Conservation (phyloP, 495 filamentous ascomycete species). For the Paragyromitra xinjiangensis region DNA sequence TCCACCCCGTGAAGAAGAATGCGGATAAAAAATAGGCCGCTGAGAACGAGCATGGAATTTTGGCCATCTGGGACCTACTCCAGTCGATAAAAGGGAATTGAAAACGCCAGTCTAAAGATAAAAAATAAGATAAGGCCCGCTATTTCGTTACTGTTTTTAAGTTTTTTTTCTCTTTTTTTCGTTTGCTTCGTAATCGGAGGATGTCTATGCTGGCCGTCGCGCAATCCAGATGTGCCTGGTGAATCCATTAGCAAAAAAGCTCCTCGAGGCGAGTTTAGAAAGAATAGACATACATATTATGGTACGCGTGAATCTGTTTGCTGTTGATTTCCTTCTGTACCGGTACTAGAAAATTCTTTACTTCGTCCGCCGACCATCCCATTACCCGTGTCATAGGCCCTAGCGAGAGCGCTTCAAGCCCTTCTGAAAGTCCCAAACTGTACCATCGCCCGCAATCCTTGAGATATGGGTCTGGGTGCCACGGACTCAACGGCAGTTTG, state of each 20-base stretch:
- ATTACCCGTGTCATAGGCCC: conserved; percentile 76
- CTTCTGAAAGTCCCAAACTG: conserved; percentile 76
- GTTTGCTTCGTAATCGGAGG: not conserved
- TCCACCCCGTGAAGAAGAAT: conserved; percentile 7
- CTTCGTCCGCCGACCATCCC: conserved; percentile 71
- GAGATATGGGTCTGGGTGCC: conserved; percentile 74
- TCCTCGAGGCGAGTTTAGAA: conserved; percentile 28
- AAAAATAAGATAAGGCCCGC: conserved; percentile 19
- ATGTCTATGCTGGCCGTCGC: conserved; percentile 44
- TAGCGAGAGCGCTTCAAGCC: conserved; percentile 76
- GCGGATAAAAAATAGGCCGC: conserved; percentile 16
- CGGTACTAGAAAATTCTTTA: conserved; percentile 68
- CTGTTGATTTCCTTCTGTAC: conserved; percentile 76
- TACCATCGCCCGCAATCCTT: conserved; percentile 85
- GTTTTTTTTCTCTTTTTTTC: conserved; percentile 16
- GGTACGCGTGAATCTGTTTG: conserved; percentile 74
- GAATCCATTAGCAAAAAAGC: conserved; percentile 48
- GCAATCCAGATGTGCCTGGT: conserved; percentile 66
- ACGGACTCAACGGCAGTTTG: conserved; percentile 77
- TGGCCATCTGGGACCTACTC: conserved; percentile 6
- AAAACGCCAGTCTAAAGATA: conserved; percentile 45
- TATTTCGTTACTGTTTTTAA: conserved; percentile 47
- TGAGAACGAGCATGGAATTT: conserved; percentile 13
- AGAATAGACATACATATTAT: conserved; percentile 71
- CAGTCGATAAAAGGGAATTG: conserved; percentile 30